Evolutionary conservation across 2,329 filamentous ascomycete genomes (phyloP).

Genomic region (Zasmidium cellare): DNA sequence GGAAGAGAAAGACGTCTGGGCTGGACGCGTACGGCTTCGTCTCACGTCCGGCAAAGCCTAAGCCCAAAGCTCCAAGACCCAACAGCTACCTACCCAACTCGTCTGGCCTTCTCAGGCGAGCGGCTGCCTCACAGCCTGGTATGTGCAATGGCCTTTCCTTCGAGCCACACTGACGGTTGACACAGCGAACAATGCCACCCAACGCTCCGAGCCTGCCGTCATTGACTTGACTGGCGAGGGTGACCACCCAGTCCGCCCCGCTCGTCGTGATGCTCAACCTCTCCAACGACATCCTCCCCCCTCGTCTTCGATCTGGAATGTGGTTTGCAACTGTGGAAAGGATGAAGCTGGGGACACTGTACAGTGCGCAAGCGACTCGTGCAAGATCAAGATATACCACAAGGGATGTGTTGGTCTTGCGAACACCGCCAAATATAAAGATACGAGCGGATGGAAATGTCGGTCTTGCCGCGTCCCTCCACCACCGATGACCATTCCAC

Average conservation of each 20-base stretch:
- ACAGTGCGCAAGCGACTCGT: background rate
- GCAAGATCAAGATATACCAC: slow-evolving; percentile 1
- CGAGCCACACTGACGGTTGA: background rate
- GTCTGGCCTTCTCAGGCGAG: background rate
- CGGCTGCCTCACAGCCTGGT: background rate
- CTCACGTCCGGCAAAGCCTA: background rate
- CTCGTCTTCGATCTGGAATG: background rate
- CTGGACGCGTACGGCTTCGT: background rate
- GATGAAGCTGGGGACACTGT: background rate
- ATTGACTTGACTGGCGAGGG: background rate
- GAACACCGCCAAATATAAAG: slow-evolving; percentile 1
- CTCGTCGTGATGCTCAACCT: background rate
- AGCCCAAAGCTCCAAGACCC: background rate
- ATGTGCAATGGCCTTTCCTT: no score
- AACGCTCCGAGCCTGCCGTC: background rate
- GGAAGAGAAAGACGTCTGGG: background rate
- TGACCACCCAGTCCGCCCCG: background rate
- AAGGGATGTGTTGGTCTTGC: slow-evolving; percentile 4
- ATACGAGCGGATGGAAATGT: background rate
- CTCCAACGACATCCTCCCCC: background rate
- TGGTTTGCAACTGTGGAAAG: background rate
- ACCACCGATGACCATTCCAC: background rate
- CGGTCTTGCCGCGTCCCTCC: background rate
- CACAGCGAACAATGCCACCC: background rate
- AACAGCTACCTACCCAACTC: background rate